These are phyloP conservation scores for Metschnikowia kofuensis DNA, from an alignment of 805 yeast species.

Conservation along the genomic window DNA sequence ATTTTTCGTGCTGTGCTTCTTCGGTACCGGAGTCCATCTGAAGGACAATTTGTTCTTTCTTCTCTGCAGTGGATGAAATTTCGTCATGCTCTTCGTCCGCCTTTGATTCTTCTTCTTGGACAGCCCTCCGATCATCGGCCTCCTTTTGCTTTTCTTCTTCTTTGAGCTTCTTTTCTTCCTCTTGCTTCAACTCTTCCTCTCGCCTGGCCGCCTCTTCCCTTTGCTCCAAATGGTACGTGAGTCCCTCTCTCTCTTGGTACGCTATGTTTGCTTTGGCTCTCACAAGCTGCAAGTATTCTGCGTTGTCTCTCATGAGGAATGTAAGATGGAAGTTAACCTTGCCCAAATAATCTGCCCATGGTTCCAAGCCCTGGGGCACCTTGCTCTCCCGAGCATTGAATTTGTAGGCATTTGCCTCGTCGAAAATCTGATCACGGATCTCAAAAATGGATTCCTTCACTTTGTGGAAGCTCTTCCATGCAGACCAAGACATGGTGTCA, in stretches of 20 bases:
- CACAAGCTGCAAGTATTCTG: conserved; percentile 37
- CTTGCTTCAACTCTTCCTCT: background rate
- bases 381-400: conserved; percentile 13
- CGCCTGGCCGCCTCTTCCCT: background rate
- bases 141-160: background rate
- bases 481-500: conserved; percentile 23
- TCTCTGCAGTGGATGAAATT: background rate
- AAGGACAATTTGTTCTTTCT: background rate
- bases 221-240: conserved; percentile 10
- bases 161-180: conserved; percentile 2
- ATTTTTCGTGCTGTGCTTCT: too few relatives aligned
- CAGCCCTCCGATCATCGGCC: background rate
- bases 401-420: conserved; percentile 24
- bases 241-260: conserved; percentile 36
- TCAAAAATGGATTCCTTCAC: conserved; percentile 54
- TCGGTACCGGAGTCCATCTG: too few relatives aligned
- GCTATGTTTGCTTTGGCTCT: conserved; percentile 45
- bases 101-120: background rate
- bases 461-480: conserved; percentile 53
- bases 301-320: conserved; percentile 55
- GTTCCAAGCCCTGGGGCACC: conserved; percentile 38
- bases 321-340: conserved; percentile 46
- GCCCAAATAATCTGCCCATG: conserved; percentile 32
- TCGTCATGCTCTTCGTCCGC: background rate
- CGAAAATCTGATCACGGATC: conserved; percentile 51